A percentile compares a stretch with the other conserved stretches of the same genome.
These are phyloP conservation scores for Ophiostoma perfectum DNA, from an alignment of 2,329 filamentous ascomycete species.

Conservation along the genomic window DNA sequence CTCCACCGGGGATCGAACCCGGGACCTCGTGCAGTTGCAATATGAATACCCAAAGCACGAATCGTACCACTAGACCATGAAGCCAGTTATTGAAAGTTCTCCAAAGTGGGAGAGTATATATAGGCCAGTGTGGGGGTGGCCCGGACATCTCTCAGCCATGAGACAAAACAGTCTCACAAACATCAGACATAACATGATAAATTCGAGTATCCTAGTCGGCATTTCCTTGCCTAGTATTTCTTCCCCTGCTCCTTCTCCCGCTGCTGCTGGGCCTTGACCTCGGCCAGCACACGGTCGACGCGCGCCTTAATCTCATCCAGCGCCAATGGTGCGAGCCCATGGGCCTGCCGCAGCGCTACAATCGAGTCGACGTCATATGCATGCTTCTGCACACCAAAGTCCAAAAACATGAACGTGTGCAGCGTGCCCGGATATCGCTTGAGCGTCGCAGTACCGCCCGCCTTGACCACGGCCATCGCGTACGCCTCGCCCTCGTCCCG, in stretches of 20 bases:
- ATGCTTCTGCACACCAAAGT: slow-evolving; percentile 17
- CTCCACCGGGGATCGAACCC: slow-evolving; percentile 28
- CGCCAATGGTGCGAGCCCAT: slow-evolving; percentile 19
- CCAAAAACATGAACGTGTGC: slow-evolving; percentile 23
- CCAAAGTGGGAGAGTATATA: slow-evolving; percentile 7
- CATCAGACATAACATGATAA: no score
- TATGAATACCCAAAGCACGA: slow-evolving; percentile 27
- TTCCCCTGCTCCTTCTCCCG: slow-evolving; percentile 12
- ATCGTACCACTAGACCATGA: slow-evolving; percentile 28
- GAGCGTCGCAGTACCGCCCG: slow-evolving; percentile 20
- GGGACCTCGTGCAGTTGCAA: slow-evolving; percentile 28
- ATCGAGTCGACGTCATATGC: slow-evolving; percentile 23
- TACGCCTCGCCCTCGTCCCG: slow-evolving; percentile 27
- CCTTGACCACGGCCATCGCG: slow-evolving; percentile 18
- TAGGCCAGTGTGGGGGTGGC: not conserved
- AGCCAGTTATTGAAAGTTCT: slow-evolving; percentile 14
- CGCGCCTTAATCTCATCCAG: slow-evolving; percentile 11
- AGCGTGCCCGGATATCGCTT: slow-evolving; percentile 23
- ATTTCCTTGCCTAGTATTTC: not conserved
- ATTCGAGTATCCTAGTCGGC: not conserved
- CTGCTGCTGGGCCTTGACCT: slow-evolving; percentile 7
- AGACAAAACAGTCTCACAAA: no score
- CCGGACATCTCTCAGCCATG: no score
- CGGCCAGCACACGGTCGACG: slow-evolving; percentile 16
- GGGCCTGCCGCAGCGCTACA: slow-evolving; percentile 22